Conservation (phyloP, 345 rosid species). For the Pugionium dolabratum region DNA sequence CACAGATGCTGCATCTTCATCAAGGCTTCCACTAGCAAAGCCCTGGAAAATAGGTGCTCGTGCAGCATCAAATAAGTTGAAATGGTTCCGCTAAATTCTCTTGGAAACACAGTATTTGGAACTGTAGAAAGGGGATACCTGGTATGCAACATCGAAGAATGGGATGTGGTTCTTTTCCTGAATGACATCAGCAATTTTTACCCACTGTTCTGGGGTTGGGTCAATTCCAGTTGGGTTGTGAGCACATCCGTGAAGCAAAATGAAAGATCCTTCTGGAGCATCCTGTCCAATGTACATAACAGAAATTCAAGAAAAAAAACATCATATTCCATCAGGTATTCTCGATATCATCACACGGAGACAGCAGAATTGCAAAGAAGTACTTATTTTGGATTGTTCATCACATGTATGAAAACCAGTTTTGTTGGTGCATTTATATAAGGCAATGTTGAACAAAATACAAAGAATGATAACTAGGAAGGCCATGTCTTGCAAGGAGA, state of each 20-base stretch:
- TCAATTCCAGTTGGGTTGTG: slow-evolving; percentile 99
- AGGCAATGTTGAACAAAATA: background rate
- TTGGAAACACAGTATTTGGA: background rate
- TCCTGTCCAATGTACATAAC: slow-evolving; percentile 49
- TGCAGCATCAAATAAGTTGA: slow-evolving; percentile 6
- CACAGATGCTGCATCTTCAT: slow-evolving; percentile 84
- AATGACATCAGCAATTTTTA: slow-evolving; percentile 80
- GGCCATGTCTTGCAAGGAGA: background rate
- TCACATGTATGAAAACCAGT: background rate
- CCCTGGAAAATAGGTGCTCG: slow-evolving; percentile 51
- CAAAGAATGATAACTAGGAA: background rate
- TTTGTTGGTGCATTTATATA: background rate
- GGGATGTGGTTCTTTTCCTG: slow-evolving; percentile 93
- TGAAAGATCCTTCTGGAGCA: slow-evolving; percentile 91
- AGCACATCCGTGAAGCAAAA: slow-evolving; percentile 98
- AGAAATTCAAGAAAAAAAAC: background rate
- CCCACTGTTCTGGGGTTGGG: slow-evolving; percentile 96
- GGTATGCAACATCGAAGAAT: slow-evolving; percentile 97
- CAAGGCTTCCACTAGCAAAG: slow-evolving; percentile 99
- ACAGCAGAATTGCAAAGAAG: background rate
- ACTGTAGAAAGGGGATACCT: slow-evolving; percentile 45
- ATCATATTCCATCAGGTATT: background rate
- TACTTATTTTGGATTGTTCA: background rate
- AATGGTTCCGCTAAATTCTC: background rate
- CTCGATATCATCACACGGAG: background rate